Percentiles rank a stretch among this genome's conserved stretches.
Evolutionary conservation across 192 early-diverging fungal species (phyloP).

Genomic region (Funneliformis geosporum): DNA sequence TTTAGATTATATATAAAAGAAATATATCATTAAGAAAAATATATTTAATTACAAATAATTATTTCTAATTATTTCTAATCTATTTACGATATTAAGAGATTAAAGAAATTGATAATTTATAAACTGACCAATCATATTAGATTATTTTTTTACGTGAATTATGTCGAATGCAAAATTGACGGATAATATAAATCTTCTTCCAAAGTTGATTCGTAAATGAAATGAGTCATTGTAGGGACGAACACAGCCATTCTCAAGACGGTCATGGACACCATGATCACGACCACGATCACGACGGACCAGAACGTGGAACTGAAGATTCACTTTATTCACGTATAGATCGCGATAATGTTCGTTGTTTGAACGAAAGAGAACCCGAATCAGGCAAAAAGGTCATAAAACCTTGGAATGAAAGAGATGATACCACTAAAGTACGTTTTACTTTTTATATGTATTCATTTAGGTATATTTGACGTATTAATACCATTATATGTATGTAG

Average conservation of each 20-base stretch:
- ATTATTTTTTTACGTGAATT: too few relatives aligned
- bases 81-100: too few relatives aligned
- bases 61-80: too few relatives aligned
- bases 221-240: constrained; percentile 51
- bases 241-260: constrained; percentile 56
- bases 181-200: too few relatives aligned
- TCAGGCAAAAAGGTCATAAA: constrained; percentile 79
- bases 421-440: constrained; percentile 59
- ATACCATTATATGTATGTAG: constrained; percentile 34
- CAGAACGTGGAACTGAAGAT: constrained; percentile 65
- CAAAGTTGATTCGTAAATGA: too few relatives aligned
- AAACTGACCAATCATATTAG: too few relatives aligned
- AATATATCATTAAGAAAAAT: too few relatives aligned
- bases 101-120: too few relatives aligned
- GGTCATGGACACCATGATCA: constrained; percentile 60
- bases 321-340: constrained; percentile 80
- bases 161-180: too few relatives aligned
- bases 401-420: constrained; percentile 78
- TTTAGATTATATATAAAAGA: too few relatives aligned
- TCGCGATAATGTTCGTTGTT: constrained; percentile 71
- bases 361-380: constrained; percentile 74
- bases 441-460: neutral
- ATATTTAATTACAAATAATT: too few relatives aligned
- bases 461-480: neutral
- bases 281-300: constrained; percentile 71